Evolutionary conservation across 2,329 filamentous ascomycete species (phyloP).

Genomic region (Penicillium sp.): DNA sequence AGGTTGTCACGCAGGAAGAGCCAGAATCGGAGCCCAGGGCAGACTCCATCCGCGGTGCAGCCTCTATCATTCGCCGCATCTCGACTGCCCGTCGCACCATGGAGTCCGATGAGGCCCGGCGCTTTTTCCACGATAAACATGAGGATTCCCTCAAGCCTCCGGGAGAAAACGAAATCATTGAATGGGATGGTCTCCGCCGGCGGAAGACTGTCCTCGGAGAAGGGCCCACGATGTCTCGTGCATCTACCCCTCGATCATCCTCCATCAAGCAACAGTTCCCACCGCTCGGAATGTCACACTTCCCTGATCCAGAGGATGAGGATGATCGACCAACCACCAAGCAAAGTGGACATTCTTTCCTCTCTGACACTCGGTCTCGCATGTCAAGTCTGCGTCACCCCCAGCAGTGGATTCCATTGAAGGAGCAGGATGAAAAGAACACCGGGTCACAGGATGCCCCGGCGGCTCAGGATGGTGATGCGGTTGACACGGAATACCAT

Average conservation of each 20-base stretch:
- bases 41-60: slow-evolving; percentile 89
- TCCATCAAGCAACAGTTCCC: slow-evolving; percentile 61
- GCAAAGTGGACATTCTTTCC: slow-evolving; percentile 36
- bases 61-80: slow-evolving; percentile 81
- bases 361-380: slow-evolving; percentile 40
- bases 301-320: slow-evolving; percentile 67
- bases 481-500: slow-evolving; percentile 43
- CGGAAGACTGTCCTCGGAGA: slow-evolving; percentile 61
- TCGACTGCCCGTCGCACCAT: slow-evolving; percentile 74
- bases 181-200: slow-evolving; percentile 89
- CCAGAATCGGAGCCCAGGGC: slow-evolving; percentile 96
- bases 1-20: slow-evolving; percentile 91
- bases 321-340: slow-evolving; percentile 34
- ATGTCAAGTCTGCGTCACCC: slow-evolving; percentile 39
- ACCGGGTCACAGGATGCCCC: slow-evolving; percentile 9
- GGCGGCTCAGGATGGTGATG: slow-evolving; percentile 37
- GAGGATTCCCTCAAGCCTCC: slow-evolving; percentile 72
- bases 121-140: slow-evolving; percentile 75
- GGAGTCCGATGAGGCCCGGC: slow-evolving; percentile 76
- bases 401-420: slow-evolving; percentile 36
- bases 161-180: slow-evolving; percentile 74
- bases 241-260: slow-evolving; percentile 39
- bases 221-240: slow-evolving; percentile 42
- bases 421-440: slow-evolving; percentile 31
- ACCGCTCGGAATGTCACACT: slow-evolving; percentile 83